Conservation (phyloP, 306 rosid genomes). For the Rosa persica region DNA sequence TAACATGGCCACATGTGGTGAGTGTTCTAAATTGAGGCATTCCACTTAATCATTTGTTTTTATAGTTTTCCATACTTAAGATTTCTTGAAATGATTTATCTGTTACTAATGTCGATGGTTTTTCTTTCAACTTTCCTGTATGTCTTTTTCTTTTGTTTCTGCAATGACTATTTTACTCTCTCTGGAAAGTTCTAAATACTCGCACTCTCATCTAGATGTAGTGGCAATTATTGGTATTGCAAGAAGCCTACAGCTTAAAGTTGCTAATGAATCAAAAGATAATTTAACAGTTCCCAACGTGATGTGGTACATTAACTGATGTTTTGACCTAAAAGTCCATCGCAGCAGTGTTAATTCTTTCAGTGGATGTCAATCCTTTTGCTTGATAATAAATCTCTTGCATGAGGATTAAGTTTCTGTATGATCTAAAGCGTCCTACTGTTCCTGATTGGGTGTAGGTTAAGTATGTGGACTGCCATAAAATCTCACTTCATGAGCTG, state of each 20-base stretch:
- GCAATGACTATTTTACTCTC: neutral
- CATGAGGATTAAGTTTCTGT: neutral
- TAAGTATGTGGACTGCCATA: conserved; percentile 76
- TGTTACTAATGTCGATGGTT: neutral
- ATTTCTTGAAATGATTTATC: neutral
- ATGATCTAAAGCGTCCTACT: neutral
- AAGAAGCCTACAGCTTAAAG: neutral
- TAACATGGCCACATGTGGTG: conserved; percentile 98
- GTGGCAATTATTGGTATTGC: neutral
- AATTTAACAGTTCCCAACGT: neutral
- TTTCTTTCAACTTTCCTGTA: conserved; percentile 1
- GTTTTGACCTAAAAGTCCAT: neutral
- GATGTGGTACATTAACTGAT: neutral
- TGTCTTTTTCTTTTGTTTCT: neutral
- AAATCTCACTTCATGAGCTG: conserved; percentile 64
- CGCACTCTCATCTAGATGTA: neutral
- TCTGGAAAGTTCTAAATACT: neutral
- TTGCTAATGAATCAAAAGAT: neutral
- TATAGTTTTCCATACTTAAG: neutral
- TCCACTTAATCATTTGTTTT: conserved; percentile 7
- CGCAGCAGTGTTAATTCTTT: neutral
- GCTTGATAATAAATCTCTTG: neutral
- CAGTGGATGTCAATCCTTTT: neutral
- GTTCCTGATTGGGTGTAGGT: conserved; percentile 48
- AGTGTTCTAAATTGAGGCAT: conserved; percentile 27